Base-by-base conservation (phyloP, 805 yeast species). In the Candida rishiriensis region DNA sequence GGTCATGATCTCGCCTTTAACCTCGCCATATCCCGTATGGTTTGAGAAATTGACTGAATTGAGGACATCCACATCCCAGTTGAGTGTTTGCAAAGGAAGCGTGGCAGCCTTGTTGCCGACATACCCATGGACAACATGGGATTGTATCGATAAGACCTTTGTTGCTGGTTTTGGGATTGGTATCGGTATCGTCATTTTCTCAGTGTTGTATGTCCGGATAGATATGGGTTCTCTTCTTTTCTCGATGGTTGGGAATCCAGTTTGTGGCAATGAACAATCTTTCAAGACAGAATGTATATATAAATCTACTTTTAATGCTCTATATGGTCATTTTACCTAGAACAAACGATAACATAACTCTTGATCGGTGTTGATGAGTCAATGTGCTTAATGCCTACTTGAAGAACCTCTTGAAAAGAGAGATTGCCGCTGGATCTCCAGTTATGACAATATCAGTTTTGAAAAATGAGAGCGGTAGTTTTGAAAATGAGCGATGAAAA, bases 101-200 rank as follows among this genome's bases (percentile, higher is more conserved):
- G 82, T 73, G 2, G 81, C 75, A 0, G 85, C 84, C 51, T 79
- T 75, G 51, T 81, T 81, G 0, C 88, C 88, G 31, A 83, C 88
- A 51, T 81, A 82, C 2, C 88, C 88, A 58, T 82, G 88, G 8
- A 75, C 82, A 12, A 82, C 88, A 58, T 83, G 88, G 6, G 87
- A 81, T 61, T 80, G 86, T 3, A 81, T 69, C 0, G 83, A 75
- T 6, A 81, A 65, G 0, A 78, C 62, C 18, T 61, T 50, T 30
- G 40, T 48, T n/a, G 63, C 44, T 10, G 46, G 45, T 10, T 8
- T 36, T 16, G 38, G 40, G 14, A 30, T 21, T 10, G 36, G 13
- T 13, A 31, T 21, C 28, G 26, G 14, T 15, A 17, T 32, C 11
- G 14, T 21, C 16, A 21, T 32, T 13, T 33, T 39, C 17, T 14